Conservation (phyloP, 495 filamentous ascomycete species). For the Penicillium cinerascens region DNA sequence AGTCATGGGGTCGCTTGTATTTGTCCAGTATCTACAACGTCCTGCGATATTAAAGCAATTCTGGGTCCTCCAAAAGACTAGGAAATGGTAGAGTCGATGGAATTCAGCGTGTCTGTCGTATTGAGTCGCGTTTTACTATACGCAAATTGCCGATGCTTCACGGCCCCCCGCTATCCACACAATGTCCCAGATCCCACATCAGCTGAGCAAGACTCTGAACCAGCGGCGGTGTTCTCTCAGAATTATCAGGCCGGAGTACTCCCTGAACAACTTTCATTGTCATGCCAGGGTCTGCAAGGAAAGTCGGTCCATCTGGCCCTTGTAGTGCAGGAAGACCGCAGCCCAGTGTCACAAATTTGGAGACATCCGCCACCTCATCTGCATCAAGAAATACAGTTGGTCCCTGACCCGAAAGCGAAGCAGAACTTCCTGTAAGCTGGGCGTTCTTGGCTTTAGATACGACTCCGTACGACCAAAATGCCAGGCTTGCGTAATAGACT, state of each 20-base stretch:
- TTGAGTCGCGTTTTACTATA: too few relatives aligned
- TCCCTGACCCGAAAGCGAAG: conserved; percentile 8
- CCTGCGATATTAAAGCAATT: too few relatives aligned
- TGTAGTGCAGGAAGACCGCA: conserved; percentile 43
- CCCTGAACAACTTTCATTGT: conserved; percentile 26
- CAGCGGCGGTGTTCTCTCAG: conserved; percentile 34
- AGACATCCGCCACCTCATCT: conserved; percentile 37
- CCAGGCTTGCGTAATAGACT: conserved; percentile 57
- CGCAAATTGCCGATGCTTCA: too few relatives aligned
- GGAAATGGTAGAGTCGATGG: too few relatives aligned
- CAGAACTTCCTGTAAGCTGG: conserved; percentile 16
- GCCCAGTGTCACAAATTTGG: conserved; percentile 45
- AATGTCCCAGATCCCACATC: conserved; percentile 49
- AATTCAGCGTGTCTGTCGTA: too few relatives aligned
- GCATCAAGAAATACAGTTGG: conserved; percentile 47
- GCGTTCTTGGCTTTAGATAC: conserved; percentile 32
- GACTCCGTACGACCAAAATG: conserved; percentile 59
- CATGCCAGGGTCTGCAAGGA: conserved; percentile 20
- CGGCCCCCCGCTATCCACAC: too few relatives aligned
- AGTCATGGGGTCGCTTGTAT: too few relatives aligned
- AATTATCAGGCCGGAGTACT: conserved; percentile 21
- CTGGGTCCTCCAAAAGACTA: too few relatives aligned
- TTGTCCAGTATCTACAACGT: too few relatives aligned
- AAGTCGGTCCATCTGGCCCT: conserved; percentile 20
- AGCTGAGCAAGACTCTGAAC: conserved; percentile 56